Evolutionary conservation across 2,329 filamentous ascomycete species (phyloP).

Genomic region (Chrysoporthe deuterocubensis): DNA sequence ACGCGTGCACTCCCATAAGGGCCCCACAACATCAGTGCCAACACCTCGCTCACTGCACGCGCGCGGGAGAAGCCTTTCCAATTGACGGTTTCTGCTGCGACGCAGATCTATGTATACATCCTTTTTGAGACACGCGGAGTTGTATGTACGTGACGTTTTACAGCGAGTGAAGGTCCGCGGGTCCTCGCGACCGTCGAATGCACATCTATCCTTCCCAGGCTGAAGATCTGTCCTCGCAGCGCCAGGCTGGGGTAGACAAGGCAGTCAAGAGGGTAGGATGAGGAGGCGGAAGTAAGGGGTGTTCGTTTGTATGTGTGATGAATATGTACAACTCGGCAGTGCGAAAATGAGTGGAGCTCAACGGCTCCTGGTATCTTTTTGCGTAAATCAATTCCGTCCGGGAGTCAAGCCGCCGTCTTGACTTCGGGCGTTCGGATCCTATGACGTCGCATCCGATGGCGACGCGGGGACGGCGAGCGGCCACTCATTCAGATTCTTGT

Average conservation of each 20-base stretch:
- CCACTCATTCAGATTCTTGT: not conserved
- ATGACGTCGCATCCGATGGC: too few species aligned
- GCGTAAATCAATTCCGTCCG: not conserved
- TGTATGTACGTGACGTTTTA: slow-evolving; percentile 18
- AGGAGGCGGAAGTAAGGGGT: not conserved
- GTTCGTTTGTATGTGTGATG: not conserved
- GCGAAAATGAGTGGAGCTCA: slow-evolving; percentile 14
- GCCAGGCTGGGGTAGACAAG: slow-evolving; percentile 19
- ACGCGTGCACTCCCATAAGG: not conserved
- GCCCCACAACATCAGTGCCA: slow-evolving; percentile 7
- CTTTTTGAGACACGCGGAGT: not conserved
- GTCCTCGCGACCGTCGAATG: not conserved
- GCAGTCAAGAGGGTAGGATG: not conserved
- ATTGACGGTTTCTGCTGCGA: not conserved
- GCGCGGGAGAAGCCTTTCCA: not conserved
- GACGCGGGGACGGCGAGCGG: not conserved
- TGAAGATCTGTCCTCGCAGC: slow-evolving; percentile 9
- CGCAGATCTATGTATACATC: not conserved
- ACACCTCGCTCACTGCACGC: slow-evolving; percentile 1
- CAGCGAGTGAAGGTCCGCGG: slow-evolving; percentile 8
- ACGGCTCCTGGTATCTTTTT: slow-evolving; percentile 22
- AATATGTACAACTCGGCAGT: slow-evolving; percentile 25
- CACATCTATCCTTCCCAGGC: not conserved
- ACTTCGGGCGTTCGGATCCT: not conserved
- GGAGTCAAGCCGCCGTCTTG: not conserved